Conservation (phyloP, 768 basidiomycete species). For the Lactarius deliciosus region DNA sequence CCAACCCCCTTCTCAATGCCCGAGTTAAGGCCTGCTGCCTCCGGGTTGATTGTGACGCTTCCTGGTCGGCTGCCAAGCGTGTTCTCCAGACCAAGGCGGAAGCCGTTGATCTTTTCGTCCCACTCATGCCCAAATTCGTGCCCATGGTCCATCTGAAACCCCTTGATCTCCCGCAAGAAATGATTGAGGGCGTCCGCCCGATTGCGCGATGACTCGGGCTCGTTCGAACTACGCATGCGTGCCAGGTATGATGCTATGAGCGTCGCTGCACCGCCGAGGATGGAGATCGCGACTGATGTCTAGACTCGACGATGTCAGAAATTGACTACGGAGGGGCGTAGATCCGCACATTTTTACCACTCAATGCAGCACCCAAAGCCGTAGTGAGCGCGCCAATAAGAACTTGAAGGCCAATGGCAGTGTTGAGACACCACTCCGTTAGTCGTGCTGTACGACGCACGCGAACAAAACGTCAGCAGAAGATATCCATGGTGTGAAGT, state of each 20-base stretch:
- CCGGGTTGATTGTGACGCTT: constrained; percentile 18
- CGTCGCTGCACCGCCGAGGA: constrained; percentile 62
- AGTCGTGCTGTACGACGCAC: constrained; percentile 18
- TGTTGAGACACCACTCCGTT: constrained; percentile 28
- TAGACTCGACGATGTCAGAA: constrained; percentile 19
- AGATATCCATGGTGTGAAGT: neutral
- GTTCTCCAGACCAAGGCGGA: constrained; percentile 47
- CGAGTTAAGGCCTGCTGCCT: neutral
- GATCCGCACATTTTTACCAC: constrained; percentile 28
- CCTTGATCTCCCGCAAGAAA: constrained; percentile 60
- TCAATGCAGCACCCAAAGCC: constrained; percentile 32
- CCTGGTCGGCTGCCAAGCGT: constrained; percentile 43
- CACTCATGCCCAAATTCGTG: constrained; percentile 40
- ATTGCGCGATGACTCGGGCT: constrained; percentile 60
- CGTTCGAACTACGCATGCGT: constrained; percentile 63
- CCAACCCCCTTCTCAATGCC: no score
- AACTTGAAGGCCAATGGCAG: constrained; percentile 34
- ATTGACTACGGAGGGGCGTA: neutral
- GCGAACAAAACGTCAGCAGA: neutral
- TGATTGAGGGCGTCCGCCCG: constrained; percentile 62
- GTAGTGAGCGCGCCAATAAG: constrained; percentile 35
- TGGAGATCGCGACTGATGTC: constrained; percentile 39
- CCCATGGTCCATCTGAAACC: constrained; percentile 58
- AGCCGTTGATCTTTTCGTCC: constrained; percentile 35
- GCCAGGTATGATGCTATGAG: constrained; percentile 74